phyloP scores from a whole-genome alignment of 371 early-diverging fungal species.

The Cokeromyces recurvatus region DNA sequence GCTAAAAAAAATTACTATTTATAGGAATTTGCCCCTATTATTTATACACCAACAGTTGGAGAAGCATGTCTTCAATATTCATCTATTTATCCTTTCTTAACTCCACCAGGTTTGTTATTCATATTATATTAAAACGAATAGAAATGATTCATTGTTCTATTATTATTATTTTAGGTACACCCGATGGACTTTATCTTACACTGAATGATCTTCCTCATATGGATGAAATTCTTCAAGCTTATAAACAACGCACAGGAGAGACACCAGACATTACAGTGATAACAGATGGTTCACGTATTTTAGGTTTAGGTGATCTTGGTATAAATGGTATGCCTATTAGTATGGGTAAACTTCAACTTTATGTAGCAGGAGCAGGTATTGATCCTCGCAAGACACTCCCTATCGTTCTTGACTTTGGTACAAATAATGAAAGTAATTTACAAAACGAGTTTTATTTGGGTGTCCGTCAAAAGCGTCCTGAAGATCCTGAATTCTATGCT shows the following conservation, averaged over 20 bases:
- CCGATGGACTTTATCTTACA: constrained; percentile 85
- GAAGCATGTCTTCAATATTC: constrained; percentile 87
- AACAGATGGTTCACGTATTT: constrained; percentile 90
- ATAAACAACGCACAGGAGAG: constrained; percentile 28
- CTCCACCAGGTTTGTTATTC: constrained; percentile 65
- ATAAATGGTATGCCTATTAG: constrained; percentile 92
- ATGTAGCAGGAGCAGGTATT: constrained; percentile 89
- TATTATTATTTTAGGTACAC: constrained; percentile 18
- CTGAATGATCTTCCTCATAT: constrained; percentile 68
- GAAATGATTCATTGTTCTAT: not conserved
- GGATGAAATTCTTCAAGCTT: constrained; percentile 69
- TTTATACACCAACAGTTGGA: constrained; percentile 93
- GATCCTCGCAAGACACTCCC: constrained; percentile 83
- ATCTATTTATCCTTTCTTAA: constrained; percentile 79
- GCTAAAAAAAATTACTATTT: constrained; percentile 1
- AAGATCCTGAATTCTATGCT: constrained; percentile 65
- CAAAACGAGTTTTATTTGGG: constrained; percentile 84
- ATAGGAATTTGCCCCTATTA: constrained; percentile 72
- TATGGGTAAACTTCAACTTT: constrained; percentile 89
- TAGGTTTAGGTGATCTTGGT: constrained; percentile 90
- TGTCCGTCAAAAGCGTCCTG: constrained; percentile 44
- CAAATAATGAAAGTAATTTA: constrained; percentile 69
- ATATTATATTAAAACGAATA: too few relatives aligned
- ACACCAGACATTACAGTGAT: constrained; percentile 84
- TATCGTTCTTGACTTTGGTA: constrained; percentile 85